These are phyloP conservation scores for Ramicandelaber brevisporus DNA, from an alignment of 192 early-diverging fungal species.

Conservation along the genomic window DNA sequence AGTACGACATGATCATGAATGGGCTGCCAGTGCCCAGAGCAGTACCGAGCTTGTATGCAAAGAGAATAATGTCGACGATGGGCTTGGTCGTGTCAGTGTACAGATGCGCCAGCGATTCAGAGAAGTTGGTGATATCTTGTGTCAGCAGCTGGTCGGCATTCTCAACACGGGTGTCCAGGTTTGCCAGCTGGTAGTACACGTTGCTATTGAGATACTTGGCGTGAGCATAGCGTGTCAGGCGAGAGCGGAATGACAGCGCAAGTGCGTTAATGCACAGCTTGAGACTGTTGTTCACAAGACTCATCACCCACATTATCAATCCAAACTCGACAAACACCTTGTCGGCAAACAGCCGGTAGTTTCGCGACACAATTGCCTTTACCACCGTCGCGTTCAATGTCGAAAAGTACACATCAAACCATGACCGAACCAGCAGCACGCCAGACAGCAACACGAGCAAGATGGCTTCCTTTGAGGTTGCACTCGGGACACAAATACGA, in stretches of 20 bases:
- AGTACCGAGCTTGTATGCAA: conserved; percentile 44
- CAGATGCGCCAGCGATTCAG: conserved; percentile 40
- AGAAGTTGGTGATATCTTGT: conserved; percentile 63
- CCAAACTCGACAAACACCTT: conserved; percentile 38
- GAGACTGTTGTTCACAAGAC: conserved; percentile 33
- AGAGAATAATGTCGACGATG: conserved; percentile 60
- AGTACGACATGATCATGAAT: conserved; percentile 34
- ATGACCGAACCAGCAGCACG: conserved; percentile 36
- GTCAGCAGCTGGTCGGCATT: conserved; percentile 54
- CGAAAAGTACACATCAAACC: conserved; percentile 61
- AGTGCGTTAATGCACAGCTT: conserved; percentile 37
- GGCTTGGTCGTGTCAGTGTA: conserved; percentile 75
- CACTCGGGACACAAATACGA: conserved; percentile 49
- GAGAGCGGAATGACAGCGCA: conserved; percentile 36
- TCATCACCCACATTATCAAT: conserved; percentile 57
- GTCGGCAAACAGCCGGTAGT: conserved; percentile 27
- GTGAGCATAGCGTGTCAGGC: conserved; percentile 57
- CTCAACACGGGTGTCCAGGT: conserved; percentile 62
- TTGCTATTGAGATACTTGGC: conserved; percentile 48
- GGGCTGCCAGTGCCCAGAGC: conserved; percentile 52
- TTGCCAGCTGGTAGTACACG: conserved; percentile 65
- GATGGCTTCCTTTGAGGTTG: conserved; percentile 53
- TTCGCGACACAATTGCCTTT: conserved; percentile 31
- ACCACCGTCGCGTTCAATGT: conserved; percentile 21
- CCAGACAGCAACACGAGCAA: conserved; percentile 45